Evolutionary conservation across 2,329 filamentous ascomycete species (phyloP).

Genomic region (Hymenoscyphus linearis): DNA sequence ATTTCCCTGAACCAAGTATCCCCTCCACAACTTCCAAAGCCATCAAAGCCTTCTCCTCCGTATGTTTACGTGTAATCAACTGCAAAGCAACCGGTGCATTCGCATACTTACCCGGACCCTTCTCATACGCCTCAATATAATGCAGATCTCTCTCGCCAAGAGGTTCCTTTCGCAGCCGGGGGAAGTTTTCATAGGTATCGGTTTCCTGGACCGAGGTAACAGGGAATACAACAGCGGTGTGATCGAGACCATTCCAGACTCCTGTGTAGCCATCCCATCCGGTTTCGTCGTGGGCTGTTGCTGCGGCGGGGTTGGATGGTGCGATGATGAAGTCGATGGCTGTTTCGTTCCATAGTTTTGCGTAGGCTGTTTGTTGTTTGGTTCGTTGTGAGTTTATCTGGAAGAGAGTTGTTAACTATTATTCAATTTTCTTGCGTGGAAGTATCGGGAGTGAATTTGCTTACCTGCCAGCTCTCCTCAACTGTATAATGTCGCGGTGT

Average conservation of each 20-base stretch:
- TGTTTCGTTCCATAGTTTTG: background rate
- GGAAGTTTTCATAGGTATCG: background rate
- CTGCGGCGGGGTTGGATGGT: background rate
- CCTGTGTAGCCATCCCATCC: conserved; percentile 52
- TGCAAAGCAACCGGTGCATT: background rate
- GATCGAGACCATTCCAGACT: conserved; percentile 57
- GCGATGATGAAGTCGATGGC: background rate
- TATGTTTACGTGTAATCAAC: background rate
- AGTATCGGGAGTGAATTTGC: background rate
- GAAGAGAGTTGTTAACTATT: background rate
- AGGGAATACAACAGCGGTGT: conserved; percentile 51
- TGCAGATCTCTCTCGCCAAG: background rate
- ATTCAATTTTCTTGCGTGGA: too few species aligned
- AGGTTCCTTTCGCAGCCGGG: background rate
- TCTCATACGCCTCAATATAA: background rate
- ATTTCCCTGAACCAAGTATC: background rate
- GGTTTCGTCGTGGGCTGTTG: conserved; percentile 16
- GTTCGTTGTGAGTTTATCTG: background rate
- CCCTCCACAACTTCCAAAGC: background rate
- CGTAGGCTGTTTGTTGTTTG: background rate
- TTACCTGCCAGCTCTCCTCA: background rate
- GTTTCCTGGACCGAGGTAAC: conserved; percentile 22
- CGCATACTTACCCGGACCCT: background rate
- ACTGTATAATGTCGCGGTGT: conserved; percentile 6
- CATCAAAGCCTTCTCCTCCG: background rate